phyloP scores from a whole-genome alignment of 1,284 basidiomycete genomes.

The Marasmius oreades region DNA sequence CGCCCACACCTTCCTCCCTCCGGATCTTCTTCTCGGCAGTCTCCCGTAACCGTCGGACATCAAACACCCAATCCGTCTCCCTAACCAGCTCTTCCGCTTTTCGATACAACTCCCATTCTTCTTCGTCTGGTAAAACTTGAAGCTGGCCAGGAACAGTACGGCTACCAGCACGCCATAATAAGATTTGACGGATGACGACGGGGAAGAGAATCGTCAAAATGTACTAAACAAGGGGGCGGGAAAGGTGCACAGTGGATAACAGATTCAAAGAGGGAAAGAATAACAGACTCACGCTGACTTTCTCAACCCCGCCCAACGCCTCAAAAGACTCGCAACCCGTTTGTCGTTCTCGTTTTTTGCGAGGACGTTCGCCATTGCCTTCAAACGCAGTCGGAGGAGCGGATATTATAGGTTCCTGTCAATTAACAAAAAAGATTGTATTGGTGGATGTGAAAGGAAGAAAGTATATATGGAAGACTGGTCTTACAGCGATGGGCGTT shows the following conservation, averaged over 20 bases:
- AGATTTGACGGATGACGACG: slow-evolving; percentile 63
- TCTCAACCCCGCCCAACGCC: slow-evolving; percentile 48
- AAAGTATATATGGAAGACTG: background rate
- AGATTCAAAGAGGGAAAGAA: background rate
- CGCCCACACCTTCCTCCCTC: background rate
- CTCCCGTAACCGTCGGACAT: slow-evolving; percentile 49
- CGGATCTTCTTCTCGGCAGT: slow-evolving; percentile 26
- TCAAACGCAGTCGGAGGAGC: slow-evolving; percentile 1
- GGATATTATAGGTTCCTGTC: background rate
- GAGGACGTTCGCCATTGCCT: slow-evolving; percentile 2
- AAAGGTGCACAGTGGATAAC: slow-evolving; percentile 1
- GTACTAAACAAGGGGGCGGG: slow-evolving; percentile 41
- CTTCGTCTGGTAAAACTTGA: slow-evolving; percentile 29
- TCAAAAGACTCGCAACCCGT: slow-evolving; percentile 47
- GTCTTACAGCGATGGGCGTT: background rate
- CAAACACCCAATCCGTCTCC: slow-evolving; percentile 65
- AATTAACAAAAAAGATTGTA: background rate
- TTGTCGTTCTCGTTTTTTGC: slow-evolving; percentile 25
- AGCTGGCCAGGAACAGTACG: slow-evolving; percentile 48
- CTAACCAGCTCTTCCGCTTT: slow-evolving; percentile 42
- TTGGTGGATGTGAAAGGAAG: background rate
- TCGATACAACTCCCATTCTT: slow-evolving; percentile 53
- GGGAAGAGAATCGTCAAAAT: slow-evolving; percentile 66
- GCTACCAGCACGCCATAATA: slow-evolving; percentile 62
- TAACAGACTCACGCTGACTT: slow-evolving; percentile 45